A percentile compares a stretch with the other conserved stretches of the same genome.
Conservation (phyloP, 345 rosid species). For the Geranium rotundifolium region DNA sequence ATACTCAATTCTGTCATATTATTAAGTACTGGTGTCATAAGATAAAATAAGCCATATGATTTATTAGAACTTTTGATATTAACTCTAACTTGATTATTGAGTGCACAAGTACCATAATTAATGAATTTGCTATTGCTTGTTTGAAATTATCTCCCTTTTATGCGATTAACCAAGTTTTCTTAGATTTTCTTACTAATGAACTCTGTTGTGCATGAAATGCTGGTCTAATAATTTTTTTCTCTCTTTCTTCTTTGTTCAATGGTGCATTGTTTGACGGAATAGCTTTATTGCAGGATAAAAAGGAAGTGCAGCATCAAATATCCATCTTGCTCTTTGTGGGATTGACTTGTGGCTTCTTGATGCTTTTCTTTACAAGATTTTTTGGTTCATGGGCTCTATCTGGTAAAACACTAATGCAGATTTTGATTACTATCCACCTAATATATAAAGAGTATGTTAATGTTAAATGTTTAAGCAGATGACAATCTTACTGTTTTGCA, state of each 20-base stretch:
- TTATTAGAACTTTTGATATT: too few species aligned
- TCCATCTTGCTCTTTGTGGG: slow-evolving; percentile 74
- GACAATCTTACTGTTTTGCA: too few species aligned
- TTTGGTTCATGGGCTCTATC: slow-evolving; percentile 71
- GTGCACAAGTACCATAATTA: too few species aligned
- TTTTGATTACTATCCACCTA: background rate
- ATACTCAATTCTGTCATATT: too few species aligned
- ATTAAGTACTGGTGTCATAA: too few species aligned
- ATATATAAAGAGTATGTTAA: background rate
- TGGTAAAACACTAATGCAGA: slow-evolving; percentile 31
- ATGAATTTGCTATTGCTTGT: background rate
- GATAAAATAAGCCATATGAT: background rate
- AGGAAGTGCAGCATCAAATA: slow-evolving; percentile 79
- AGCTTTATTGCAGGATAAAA: slow-evolving; percentile 47
- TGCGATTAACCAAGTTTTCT: background rate
- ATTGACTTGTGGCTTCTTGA: slow-evolving; percentile 51
- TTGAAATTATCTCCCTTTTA: background rate
- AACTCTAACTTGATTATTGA: too few species aligned
- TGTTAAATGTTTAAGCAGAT: background rate
- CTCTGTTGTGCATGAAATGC: background rate
- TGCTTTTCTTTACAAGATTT: slow-evolving; percentile 58
- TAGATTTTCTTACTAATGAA: too few species aligned
- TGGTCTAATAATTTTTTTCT: background rate
- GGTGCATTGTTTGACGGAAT: background rate
- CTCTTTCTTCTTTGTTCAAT: background rate